Conservation (phyloP, 139 green algal species). For the Pycnococcus provasolii region DNA sequence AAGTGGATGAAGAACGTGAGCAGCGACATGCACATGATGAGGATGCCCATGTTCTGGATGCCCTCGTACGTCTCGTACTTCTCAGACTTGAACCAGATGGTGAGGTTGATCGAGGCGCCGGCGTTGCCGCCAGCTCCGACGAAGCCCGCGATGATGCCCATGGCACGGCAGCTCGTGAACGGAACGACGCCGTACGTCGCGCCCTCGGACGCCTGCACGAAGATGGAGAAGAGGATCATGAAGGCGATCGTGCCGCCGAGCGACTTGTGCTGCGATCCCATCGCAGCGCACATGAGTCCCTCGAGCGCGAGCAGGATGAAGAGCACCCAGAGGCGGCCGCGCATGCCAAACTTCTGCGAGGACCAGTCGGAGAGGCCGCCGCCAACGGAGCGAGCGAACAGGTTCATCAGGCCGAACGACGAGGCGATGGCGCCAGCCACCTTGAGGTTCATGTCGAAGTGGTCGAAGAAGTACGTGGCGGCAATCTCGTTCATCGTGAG, state of each 20-base stretch:
- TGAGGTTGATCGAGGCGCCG: conserved; percentile 70
- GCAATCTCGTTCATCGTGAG: conserved; percentile 71
- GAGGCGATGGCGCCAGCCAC: conserved; percentile 50
- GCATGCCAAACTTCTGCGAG: conserved; percentile 46
- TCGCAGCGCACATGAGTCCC: conserved; percentile 64
- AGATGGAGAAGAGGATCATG: conserved; percentile 74
- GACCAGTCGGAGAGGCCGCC: conserved; percentile 52
- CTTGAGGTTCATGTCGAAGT: conserved; percentile 49
- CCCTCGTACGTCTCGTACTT: conserved; percentile 48
- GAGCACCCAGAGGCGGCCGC: conserved; percentile 58
- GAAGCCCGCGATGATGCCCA: conserved; percentile 75
- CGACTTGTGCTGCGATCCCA: conserved; percentile 49
- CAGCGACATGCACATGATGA: conserved; percentile 58
- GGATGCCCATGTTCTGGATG: conserved; percentile 74
- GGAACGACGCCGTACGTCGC: conserved; percentile 71
- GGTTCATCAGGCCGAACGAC: conserved; percentile 82
- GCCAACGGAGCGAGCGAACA: conserved; percentile 71
- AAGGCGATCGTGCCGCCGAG: conserved; percentile 60
- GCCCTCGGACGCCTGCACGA: conserved; percentile 43
- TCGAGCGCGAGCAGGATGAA: conserved; percentile 58
- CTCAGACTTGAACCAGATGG: conserved; percentile 69
- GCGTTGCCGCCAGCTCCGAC: conserved; percentile 83
- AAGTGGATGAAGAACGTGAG: conserved; percentile 69
- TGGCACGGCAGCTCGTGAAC: conserved; percentile 68
- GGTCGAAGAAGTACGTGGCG: conserved; percentile 52